Percentiles rank a stretch among this genome's conserved stretches.
These are phyloP conservation scores for Colletotrichum godetiae DNA, from an alignment of 2,329 filamentous ascomycete species.

Conservation along the genomic window DNA sequence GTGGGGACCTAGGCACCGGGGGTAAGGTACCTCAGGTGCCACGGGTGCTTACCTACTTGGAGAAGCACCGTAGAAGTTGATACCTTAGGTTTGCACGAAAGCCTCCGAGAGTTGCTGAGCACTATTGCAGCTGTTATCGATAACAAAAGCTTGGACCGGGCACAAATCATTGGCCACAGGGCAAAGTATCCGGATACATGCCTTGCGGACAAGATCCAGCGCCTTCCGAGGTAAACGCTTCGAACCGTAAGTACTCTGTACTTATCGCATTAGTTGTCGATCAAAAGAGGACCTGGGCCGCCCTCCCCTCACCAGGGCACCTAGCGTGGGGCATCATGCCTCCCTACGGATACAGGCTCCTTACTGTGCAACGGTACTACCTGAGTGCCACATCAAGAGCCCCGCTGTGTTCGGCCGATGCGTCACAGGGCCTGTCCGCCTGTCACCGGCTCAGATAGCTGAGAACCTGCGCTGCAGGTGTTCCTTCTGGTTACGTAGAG, in stretches of 20 bases:
- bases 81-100: too few species aligned
- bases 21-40: too few species aligned
- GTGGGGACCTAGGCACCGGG: not conserved
- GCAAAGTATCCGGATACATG: too few species aligned
- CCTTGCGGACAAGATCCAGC: too few species aligned
- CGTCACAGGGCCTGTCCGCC: slow-evolving; percentile 22
- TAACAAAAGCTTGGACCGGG: too few species aligned
- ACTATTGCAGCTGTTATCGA: too few species aligned
- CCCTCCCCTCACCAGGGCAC: not conserved
- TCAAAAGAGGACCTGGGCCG: slow-evolving; percentile 1
- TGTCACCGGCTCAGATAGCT: not conserved
- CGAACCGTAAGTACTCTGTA: not conserved
- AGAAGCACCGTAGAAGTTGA: too few species aligned
- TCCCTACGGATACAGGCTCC: not conserved
- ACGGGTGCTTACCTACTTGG: too few species aligned
- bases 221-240: not conserved
- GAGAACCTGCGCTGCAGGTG: not conserved
- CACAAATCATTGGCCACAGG: too few species aligned
- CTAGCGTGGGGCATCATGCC: not conserved
- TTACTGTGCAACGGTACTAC: not conserved
- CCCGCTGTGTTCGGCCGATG: not conserved
- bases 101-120: too few species aligned
- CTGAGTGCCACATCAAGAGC: not conserved
- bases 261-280: not conserved
- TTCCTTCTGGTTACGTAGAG: not conserved